phyloP scores from a whole-genome alignment of 1,284 basidiomycete genomes.

The Cutaneotrichosporon spelunceum region DNA sequence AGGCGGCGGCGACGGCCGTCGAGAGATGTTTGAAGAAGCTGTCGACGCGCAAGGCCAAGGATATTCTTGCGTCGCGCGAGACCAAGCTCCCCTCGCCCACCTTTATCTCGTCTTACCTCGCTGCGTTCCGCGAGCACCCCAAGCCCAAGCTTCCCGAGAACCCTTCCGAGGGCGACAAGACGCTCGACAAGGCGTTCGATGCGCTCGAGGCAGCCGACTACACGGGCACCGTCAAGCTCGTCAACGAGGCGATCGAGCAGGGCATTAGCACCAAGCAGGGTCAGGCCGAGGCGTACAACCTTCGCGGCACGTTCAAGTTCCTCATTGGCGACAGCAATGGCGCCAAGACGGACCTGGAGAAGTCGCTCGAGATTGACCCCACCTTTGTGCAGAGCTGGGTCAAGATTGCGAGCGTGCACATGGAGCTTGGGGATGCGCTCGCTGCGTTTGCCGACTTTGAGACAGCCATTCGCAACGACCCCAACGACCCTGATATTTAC shows the following conservation, averaged over 20 bases:
- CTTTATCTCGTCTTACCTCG: conserved; percentile 94
- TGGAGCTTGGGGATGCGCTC: conserved; percentile 79
- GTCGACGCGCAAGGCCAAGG: conserved; percentile 66
- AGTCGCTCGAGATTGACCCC: conserved; percentile 70
- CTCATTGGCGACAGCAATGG: conserved; percentile 77
- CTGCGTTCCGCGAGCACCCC: conserved; percentile 83
- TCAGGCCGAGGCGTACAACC: conserved; percentile 84
- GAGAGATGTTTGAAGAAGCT: conserved; percentile 90
- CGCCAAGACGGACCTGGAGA: conserved; percentile 81
- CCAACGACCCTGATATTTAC: conserved; percentile 91
- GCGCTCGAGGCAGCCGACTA: conserved; percentile 88
- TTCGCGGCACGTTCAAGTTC: conserved; percentile 97
- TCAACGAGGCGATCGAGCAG: conserved; percentile 84
- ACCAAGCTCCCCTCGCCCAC: conserved; percentile 83
- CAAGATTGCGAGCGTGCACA: conserved; percentile 95
- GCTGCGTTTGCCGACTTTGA: conserved; percentile 86
- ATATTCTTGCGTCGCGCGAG: conserved; percentile 67
- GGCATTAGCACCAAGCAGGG: conserved; percentile 73
- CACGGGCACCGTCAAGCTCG: conserved; percentile 70
- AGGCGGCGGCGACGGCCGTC: conserved; percentile 71
- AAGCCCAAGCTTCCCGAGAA: conserved; percentile 72
- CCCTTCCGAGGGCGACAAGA: conserved; percentile 72
- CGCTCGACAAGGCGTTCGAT: conserved; percentile 73
- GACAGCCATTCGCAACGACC: conserved; percentile 76
- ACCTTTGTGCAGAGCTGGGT: conserved; percentile 86